Percentiles rank a stretch among this genome's conserved stretches.
Evolutionary conservation across 2,329 filamentous ascomycete species (phyloP).

Genomic region (Xylaria polymorpha): DNA sequence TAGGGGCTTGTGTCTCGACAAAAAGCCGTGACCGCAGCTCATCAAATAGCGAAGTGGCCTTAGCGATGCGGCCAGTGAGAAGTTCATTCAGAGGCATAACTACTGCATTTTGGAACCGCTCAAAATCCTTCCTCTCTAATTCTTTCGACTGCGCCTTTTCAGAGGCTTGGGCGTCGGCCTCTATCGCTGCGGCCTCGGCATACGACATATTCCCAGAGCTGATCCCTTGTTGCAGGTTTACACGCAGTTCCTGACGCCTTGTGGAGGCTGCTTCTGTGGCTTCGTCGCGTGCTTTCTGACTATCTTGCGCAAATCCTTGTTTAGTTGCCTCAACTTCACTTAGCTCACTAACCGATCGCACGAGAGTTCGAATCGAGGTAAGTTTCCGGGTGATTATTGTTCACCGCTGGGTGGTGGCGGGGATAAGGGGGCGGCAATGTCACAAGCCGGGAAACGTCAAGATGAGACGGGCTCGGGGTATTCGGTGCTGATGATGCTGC

Average conservation of each 20-base stretch:
- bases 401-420: slow-evolving; percentile 92
- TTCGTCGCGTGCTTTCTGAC: slow-evolving; percentile 68
- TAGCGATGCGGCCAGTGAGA: slow-evolving; percentile 78
- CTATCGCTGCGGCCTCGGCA: slow-evolving; percentile 82
- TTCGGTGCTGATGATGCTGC: slow-evolving; percentile 58
- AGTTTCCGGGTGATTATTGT: slow-evolving; percentile 93
- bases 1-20: slow-evolving; percentile 73
- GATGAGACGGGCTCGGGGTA: slow-evolving; percentile 62
- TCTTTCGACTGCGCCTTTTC: slow-evolving; percentile 78
- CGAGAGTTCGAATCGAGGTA: slow-evolving; percentile 77
- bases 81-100: slow-evolving; percentile 86
- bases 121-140: slow-evolving; percentile 82
- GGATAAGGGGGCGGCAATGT: slow-evolving; percentile 95
- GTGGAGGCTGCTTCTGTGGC: slow-evolving; percentile 61
- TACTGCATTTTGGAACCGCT: slow-evolving; percentile 83
- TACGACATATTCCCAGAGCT: slow-evolving; percentile 82
- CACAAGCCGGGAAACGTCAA: slow-evolving; percentile 92
- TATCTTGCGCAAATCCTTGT: slow-evolving; percentile 67
- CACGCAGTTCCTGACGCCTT: slow-evolving; percentile 72
- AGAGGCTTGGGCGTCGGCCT: slow-evolving; percentile 77
- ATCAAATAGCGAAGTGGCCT: slow-evolving; percentile 81
- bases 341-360: slow-evolving; percentile 79
- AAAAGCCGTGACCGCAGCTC: slow-evolving; percentile 78
- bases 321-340: slow-evolving; percentile 77
- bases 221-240: slow-evolving; percentile 83